Base-by-base conservation (phyloP, 495 filamentous ascomycete genomes). In the Rusavskia elegans region DNA sequence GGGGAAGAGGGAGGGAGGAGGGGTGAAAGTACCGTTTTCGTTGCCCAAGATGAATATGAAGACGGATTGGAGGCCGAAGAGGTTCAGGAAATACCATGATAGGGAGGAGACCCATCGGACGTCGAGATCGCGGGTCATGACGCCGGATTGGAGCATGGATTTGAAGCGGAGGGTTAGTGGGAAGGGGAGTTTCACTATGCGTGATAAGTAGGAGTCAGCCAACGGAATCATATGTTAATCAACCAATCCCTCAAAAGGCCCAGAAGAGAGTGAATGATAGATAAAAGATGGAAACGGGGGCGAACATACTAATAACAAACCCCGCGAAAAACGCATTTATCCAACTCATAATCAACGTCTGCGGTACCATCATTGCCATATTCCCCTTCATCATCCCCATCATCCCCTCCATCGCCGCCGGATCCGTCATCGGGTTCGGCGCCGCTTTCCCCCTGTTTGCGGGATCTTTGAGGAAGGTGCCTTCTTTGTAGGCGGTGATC, bases 371-470 rank as follows among this genome's bases (percentile, higher is more conserved):
- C 92, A 95, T 97, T 57, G 90, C 89, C 87, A 98, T 95, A 61
- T 98, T 95, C 49, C 88, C 88, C 79, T 96, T 98, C 81, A 97
- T 86, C 88, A 94, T 94, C 52, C 90, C 90, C 92, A 97, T 97
- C 90, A 97, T 96, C 52, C 86, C 89, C 63, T 97, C 93, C 93
- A 97, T 98, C 46, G 85, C 88, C 48, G 82, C 84, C n/a, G 92
- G 92, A 67, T 98, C 92, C 35, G 82, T 84, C 85, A 97, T 89
- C 19, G 93, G 92, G 67, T 98, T 97, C 48, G 86, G 80, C 13
- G 87, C 83, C 23, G 88, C 83, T 66, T 95, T 84, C 48, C 89
- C 90, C 54, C 81, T 82, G 59, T 73, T 79, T 13, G 87, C 83
- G 6, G 87, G 89, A 57, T 90, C 85, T 66, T 95, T 96, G 27